phyloP scores from a whole-genome alignment of 2,329 filamentous ascomycete species.

The Botrytis cinerea region DNA sequence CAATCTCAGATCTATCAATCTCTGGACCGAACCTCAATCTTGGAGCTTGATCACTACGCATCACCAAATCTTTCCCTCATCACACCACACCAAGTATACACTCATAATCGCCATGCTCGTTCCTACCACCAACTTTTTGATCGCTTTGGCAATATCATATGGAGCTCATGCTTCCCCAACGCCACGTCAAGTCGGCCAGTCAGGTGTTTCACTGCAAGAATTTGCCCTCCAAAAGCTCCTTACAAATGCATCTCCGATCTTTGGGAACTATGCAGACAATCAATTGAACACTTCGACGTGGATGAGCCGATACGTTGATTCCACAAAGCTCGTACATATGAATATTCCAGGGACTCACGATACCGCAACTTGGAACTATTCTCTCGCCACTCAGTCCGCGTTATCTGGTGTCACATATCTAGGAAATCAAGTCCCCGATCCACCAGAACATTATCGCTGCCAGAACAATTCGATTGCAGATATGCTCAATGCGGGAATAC shows the following conservation, averaged over 20 bases:
- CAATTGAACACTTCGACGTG: slow-evolving; percentile 43
- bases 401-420: slow-evolving; percentile 46
- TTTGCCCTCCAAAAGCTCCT: slow-evolving; percentile 48
- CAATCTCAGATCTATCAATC: not conserved
- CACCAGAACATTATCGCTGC: slow-evolving; percentile 46
- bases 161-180: not conserved
- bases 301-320: slow-evolving; percentile 50
- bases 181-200: not conserved
- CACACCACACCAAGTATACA: too few relatives aligned
- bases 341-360: slow-evolving; percentile 56
- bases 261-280: slow-evolving; percentile 43
- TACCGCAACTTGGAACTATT: slow-evolving; percentile 55
- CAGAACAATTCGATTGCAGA: slow-evolving; percentile 45
- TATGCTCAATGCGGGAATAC: slow-evolving; percentile 50
- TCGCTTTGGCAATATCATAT: not conserved
- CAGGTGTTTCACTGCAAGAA: slow-evolving; percentile 36
- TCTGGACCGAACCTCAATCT: not conserved
- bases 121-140: not conserved
- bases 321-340: slow-evolving; percentile 48
- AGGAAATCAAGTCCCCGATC: slow-evolving; percentile 40
- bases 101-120: not conserved
- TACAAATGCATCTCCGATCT: slow-evolving; percentile 46
- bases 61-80: not conserved
- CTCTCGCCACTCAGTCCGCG: slow-evolving; percentile 45
- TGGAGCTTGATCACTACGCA: not conserved